Base-by-base conservation (phyloP, 2,329 filamentous ascomycete genomes). In the Nemania diffusa region DNA sequence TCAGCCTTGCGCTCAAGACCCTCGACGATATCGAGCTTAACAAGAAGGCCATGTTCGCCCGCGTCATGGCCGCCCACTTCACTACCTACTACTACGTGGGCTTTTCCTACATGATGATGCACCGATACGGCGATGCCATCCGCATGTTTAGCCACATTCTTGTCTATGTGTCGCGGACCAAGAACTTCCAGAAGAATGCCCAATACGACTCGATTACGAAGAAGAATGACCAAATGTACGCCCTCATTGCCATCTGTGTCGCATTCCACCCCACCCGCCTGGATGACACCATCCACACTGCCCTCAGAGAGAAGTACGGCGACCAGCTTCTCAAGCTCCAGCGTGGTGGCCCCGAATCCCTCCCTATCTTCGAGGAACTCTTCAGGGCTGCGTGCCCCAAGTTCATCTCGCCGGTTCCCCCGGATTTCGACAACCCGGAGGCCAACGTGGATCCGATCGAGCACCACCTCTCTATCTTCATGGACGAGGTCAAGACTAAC, bases 31-130 rank as follows among this genome's bases (percentile, higher is more conserved):
- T 99, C 78, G 96, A 99, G 88, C 90, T 99, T 77, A 99, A 98
- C 88, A 99, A 99, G 88, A 98, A 98, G 87, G 94, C 96, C 82
- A 98, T 98, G 93, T 99, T 99, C 81, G 95, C 96, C 71, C 93
- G 96, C 73, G 96, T 99, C 80, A 98, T 99, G 96, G 95, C 96
- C 62, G 96, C 96, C 65, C 96, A 99, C 86, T 98, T 98, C 85
- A 97, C 95, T 74, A 99, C 96, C 73, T 99, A 98, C 89, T 99
- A 99, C 90, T 98, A 98, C 81, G 95, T 99, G 71, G 96, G 96
- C 75, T 99, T 99, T 90, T 97, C 93, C 74, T 99, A 99, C 91
- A 98, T 99, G 95, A 99, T 99, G 96, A 97, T 98, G 93, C 94
- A 96, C 84, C 93, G 96, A 80, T 99, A 99, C 81, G 93, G 94